Percentiles rank a stretch among this genome's conserved stretches.
Evolutionary conservation across 2,329 filamentous ascomycete species (phyloP).

Genomic region (Penicillium sp.): DNA sequence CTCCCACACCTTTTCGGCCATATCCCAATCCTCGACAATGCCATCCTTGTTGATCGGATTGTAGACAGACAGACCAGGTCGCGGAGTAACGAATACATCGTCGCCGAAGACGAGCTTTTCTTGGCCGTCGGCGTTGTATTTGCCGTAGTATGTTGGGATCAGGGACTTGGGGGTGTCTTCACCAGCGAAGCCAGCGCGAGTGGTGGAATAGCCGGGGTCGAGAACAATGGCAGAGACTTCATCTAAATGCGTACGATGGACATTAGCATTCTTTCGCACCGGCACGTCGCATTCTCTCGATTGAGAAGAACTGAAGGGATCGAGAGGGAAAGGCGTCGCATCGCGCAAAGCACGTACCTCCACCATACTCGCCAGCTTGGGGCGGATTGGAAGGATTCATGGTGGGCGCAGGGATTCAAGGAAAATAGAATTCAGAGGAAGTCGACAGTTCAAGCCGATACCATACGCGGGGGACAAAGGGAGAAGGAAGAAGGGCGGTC

Average conservation of each 20-base stretch:
- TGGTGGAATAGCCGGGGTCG: constrained; percentile 85
- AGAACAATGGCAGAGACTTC: constrained; percentile 96
- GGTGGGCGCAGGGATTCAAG: constrained; percentile 9
- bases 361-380: constrained; percentile 46
- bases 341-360: constrained; percentile 37
- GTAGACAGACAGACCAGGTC: constrained; percentile 70
- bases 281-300: background rate
- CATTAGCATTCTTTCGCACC: constrained; percentile 1
- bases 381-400: constrained; percentile 45
- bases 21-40: constrained; percentile 94
- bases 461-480: constrained; percentile 8
- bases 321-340: constrained; percentile 3
- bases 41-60: constrained; percentile 90
- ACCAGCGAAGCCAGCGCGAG: constrained; percentile 91
- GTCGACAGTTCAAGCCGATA: constrained; percentile 8
- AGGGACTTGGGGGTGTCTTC: constrained; percentile 96
- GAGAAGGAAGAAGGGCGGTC: constrained; percentile 16
- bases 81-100: constrained; percentile 75
- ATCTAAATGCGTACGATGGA: constrained; percentile 52
- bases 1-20: constrained; percentile 84
- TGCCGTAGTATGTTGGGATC: constrained; percentile 82
- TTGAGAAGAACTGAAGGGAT: background rate
- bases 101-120: constrained; percentile 73
- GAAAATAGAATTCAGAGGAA: background rate
- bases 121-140: constrained; percentile 48